Conservation (phyloP, 2,329 filamentous ascomycete species). For the Dactylellina haptotyla region DNA sequence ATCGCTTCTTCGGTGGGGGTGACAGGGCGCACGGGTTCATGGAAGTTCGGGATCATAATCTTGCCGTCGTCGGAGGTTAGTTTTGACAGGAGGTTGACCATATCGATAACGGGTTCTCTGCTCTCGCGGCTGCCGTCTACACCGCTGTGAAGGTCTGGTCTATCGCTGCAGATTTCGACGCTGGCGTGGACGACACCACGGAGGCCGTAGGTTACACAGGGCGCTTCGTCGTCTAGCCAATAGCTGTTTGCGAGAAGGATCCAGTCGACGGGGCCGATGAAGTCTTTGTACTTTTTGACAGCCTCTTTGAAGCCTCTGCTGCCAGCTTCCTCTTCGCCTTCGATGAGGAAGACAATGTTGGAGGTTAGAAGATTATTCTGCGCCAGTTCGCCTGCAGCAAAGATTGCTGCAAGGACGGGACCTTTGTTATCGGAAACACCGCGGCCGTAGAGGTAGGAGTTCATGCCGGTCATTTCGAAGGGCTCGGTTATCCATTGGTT, state of each 20-base stretch:
- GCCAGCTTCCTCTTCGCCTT: conserved; percentile 95
- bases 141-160: conserved; percentile 91
- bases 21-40: conserved; percentile 55
- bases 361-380: conserved; percentile 84
- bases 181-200: conserved; percentile 94
- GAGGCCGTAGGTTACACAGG: conserved; percentile 92
- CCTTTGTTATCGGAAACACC: conserved; percentile 99
- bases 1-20: conserved; percentile 56
- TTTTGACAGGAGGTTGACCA: conserved; percentile 82
- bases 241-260: conserved; percentile 97
- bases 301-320: conserved; percentile 89
- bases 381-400: conserved; percentile 88
- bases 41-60: conserved; percentile 76
- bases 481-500: conserved; percentile 88
- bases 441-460: conserved; percentile 92
- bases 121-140: conserved; percentile 93
- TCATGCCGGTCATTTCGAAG: conserved; percentile 86
- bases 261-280: conserved; percentile 92
- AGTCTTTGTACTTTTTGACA: conserved; percentile 78
- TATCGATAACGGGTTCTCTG: conserved; percentile 90
- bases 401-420: conserved; percentile 90
- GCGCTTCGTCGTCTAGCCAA: conserved; percentile 95
- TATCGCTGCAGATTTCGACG: conserved; percentile 83
- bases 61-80: conserved; percentile 83
- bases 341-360: conserved; percentile 92